Percentiles rank a stretch among this genome's conserved stretches.
phyloP scores from a whole-genome alignment of 75 land plant species.

The Sequoia sempervirens region DNA sequence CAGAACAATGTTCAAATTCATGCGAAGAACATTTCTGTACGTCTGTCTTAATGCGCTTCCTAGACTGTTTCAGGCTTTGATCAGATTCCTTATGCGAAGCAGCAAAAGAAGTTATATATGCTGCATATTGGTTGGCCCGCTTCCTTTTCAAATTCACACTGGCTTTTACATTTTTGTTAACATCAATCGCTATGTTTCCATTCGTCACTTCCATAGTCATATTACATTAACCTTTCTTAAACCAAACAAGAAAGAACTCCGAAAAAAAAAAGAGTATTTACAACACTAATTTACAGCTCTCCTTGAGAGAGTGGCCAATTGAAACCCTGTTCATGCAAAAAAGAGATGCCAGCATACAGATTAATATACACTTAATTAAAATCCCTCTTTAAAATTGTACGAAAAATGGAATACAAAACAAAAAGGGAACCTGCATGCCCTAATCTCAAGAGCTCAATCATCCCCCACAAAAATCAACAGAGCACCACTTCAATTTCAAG shows the following conservation, averaged over 20 bases:
- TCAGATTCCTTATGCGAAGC: background rate
- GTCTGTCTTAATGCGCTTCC: background rate
- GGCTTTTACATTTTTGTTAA: slow-evolving; percentile 1
- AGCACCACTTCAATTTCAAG: background rate
- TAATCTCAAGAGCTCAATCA: background rate
- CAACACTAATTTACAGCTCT: slow-evolving; percentile 8
- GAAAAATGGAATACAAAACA: background rate
- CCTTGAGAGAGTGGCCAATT: slow-evolving; percentile 1
- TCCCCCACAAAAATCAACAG: background rate
- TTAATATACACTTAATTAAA: background rate
- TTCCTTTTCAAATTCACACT: background rate
- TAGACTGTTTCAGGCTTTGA: background rate
- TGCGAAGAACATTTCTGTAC: background rate
- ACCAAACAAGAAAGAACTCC: background rate
- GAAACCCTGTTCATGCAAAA: slow-evolving; percentile 8
- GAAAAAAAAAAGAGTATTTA: slow-evolving; percentile 1
- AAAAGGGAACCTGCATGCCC: background rate
- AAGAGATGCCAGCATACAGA: background rate
- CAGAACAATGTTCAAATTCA: background rate
- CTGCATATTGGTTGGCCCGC: slow-evolving; percentile 1
- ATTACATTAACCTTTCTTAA: slow-evolving; percentile 2
- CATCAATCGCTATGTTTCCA: background rate
- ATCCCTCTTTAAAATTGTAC: background rate
- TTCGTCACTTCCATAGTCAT: slow-evolving; percentile 11
- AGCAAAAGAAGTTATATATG: background rate